Evolutionary conservation across 2,329 filamentous ascomycete genomes (phyloP).

Genomic region (Cytospora chrysosperma): DNA sequence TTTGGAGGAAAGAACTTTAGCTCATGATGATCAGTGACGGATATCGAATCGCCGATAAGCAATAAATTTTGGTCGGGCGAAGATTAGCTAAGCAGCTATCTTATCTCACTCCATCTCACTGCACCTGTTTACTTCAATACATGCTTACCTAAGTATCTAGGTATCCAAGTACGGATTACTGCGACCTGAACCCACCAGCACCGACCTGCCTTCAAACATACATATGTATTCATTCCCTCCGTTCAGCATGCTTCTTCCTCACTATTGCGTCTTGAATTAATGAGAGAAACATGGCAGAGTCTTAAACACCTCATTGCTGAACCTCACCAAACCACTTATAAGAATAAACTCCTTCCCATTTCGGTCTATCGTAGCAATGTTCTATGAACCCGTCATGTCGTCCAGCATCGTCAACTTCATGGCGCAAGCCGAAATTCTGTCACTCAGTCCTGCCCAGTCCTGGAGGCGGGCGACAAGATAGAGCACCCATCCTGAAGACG

Average conservation of each 20-base stretch:
- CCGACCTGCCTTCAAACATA: no score
- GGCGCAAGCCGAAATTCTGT: background rate
- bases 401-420: background rate
- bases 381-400: background rate
- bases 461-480: background rate
- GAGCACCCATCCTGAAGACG: background rate
- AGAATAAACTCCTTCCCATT: slow-evolving; percentile 11
- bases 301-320: no score
- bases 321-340: background rate
- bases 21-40: slow-evolving; percentile 7
- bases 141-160: no score
- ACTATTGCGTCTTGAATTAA: no score
- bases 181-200: no score
- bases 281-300: no score
- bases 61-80: background rate
- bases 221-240: no score
- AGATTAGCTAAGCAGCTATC: background rate
- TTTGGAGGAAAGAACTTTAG: background rate
- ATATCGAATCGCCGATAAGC: slow-evolving; percentile 18
- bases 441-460: background rate
- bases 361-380: slow-evolving; percentile 3
- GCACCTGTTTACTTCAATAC: background rate
- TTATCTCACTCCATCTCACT: no score
- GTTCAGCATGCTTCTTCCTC: no score
- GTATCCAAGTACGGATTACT: no score